A percentile compares a stretch with the other conserved stretches of the same genome.
These are phyloP conservation scores for Aspergillus awamori DNA, from an alignment of 2,329 filamentous ascomycete genomes.

Conservation along the genomic window DNA sequence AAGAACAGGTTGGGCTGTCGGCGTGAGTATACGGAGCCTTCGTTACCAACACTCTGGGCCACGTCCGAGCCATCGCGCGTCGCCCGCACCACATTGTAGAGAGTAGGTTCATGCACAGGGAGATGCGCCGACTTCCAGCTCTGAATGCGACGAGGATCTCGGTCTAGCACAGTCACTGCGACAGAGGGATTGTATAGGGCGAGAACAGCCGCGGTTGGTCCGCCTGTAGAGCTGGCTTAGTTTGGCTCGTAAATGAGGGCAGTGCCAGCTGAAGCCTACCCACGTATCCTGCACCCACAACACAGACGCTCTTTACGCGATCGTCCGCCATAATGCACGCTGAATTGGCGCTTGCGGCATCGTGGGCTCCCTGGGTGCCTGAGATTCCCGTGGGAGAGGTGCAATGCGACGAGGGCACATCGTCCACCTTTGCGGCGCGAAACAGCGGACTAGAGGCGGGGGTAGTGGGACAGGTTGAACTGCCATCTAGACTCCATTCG, in stretches of 20 bases:
- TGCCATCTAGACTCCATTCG: slow-evolving; percentile 25
- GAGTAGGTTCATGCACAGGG: slow-evolving; percentile 75
- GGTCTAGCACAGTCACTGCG: slow-evolving; percentile 74
- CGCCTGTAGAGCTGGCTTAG: slow-evolving; percentile 52
- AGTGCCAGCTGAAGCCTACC: slow-evolving; percentile 53
- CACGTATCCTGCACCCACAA: slow-evolving; percentile 75
- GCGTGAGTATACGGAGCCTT: slow-evolving; percentile 37
- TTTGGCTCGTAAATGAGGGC: neutral
- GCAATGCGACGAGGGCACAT: slow-evolving; percentile 5
- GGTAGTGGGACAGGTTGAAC: slow-evolving; percentile 31
- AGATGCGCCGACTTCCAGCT: slow-evolving; percentile 74
- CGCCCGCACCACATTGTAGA: slow-evolving; percentile 66
- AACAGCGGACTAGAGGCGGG: slow-evolving; percentile 33
- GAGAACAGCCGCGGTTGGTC: slow-evolving; percentile 74
- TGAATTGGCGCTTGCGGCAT: neutral
- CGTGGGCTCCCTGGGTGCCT: neutral
- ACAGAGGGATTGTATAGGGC: slow-evolving; percentile 73
- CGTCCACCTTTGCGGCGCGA: slow-evolving; percentile 27
- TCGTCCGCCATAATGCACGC: neutral
- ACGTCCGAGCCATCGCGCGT: slow-evolving; percentile 39
- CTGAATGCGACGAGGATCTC: slow-evolving; percentile 65
- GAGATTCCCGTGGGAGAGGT: neutral
- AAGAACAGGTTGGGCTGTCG: slow-evolving; percentile 72
- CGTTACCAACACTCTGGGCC: slow-evolving; percentile 9
- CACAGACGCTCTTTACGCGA: slow-evolving; percentile 60